Percentiles rank a stretch among this genome's conserved stretches.
These are phyloP conservation scores for Simplicillium sp. DNA, from an alignment of 2,329 filamentous ascomycete genomes.

Conservation along the genomic window DNA sequence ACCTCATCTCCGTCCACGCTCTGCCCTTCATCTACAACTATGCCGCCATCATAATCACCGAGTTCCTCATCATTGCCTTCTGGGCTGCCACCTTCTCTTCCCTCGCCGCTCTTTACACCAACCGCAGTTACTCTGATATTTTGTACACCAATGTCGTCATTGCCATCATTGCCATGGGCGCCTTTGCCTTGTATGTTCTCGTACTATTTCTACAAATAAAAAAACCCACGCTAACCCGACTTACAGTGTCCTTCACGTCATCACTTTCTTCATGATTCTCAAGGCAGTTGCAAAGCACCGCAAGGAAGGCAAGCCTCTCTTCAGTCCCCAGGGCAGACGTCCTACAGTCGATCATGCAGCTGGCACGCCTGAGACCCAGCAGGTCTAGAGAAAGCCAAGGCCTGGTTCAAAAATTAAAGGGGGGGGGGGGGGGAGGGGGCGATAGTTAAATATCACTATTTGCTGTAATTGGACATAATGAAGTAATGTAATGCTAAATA, in stretches of 20 bases:
- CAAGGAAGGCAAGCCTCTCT: constrained; percentile 1
- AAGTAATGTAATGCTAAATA: too few species aligned
- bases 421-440: too few species aligned
- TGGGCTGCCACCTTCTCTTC: constrained; percentile 1
- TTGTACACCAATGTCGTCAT: constrained; percentile 2
- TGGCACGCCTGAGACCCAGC: too few species aligned
- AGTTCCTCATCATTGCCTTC: neutral
- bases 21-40: constrained; percentile 5
- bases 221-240: too few species aligned
- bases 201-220: neutral
- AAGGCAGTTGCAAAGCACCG: neutral
- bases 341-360: neutral
- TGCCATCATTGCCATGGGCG: constrained; percentile 3
- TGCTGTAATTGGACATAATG: too few species aligned
- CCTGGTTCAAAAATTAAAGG: too few species aligned
- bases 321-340: constrained; percentile 1
- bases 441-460: too few species aligned
- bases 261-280: neutral
- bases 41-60: constrained; percentile 2
- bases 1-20: constrained; percentile 2
- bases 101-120: constrained; percentile 1
- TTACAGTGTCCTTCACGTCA: neutral
- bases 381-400: too few species aligned
- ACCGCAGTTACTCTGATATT: neutral
- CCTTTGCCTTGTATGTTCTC: constrained; percentile 1